Percentiles rank a stretch among this genome's conserved stretches.
phyloP scores from a whole-genome alignment of 2,329 filamentous ascomycete genomes.

The Orbilia blumenaviensis region DNA sequence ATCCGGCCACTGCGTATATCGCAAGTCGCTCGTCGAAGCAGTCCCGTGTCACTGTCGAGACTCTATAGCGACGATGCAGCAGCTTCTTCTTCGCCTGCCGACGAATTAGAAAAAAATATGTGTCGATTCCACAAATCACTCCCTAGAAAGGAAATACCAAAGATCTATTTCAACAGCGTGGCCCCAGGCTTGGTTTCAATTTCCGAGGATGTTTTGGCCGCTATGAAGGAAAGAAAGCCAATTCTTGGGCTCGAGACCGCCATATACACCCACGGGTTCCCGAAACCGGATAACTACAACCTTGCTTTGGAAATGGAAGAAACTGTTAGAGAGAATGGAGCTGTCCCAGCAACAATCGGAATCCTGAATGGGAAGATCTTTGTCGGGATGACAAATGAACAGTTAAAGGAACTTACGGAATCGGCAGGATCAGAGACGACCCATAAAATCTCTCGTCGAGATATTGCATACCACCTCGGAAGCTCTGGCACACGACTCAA shows the following conservation, averaged over 20 bases:
- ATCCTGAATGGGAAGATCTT: constrained; percentile 82
- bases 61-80: not conserved
- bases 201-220: constrained; percentile 83
- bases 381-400: constrained; percentile 77
- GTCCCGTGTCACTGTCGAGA: not conserved
- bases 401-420: constrained; percentile 75
- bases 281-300: constrained; percentile 76
- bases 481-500: constrained; percentile 73
- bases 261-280: constrained; percentile 93
- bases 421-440: constrained; percentile 73
- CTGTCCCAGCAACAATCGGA: constrained; percentile 88
- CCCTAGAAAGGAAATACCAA: too few species aligned
- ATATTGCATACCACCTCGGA: constrained; percentile 82
- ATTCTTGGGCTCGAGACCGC: constrained; percentile 94
- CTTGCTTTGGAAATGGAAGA: constrained; percentile 83
- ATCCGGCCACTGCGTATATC: not conserved
- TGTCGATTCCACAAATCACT: too few species aligned
- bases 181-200: constrained; percentile 61
- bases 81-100: too few species aligned
- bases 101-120: too few species aligned
- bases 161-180: too few species aligned
- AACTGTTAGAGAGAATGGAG: constrained; percentile 81
- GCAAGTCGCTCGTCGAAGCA: not conserved
- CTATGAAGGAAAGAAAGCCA: constrained; percentile 76
- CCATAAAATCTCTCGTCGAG: constrained; percentile 84